Percentiles rank a stretch among this genome's conserved stretches.
Conservation (phyloP, 2,329 filamentous ascomycete genomes). For the Curvularia hawaiiensis region DNA sequence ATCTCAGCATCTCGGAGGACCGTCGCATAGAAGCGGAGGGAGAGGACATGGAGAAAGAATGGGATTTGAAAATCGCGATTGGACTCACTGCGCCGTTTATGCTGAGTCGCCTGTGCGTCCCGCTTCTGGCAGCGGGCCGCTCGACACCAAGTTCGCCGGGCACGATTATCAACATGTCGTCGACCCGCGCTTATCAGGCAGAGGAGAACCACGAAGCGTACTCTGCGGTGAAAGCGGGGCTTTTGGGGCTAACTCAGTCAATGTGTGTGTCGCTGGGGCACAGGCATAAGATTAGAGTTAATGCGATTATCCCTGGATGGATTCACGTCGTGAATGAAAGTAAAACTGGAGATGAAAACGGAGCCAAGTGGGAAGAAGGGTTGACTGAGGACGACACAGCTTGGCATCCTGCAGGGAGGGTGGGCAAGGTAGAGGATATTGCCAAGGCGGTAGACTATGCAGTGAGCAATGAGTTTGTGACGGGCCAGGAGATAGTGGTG, state of each 20-base stretch:
- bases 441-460: conserved; percentile 50
- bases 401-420: conserved; percentile 58
- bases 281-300: conserved; percentile 53
- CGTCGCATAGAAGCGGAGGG: conserved; percentile 38
- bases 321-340: conserved; percentile 56
- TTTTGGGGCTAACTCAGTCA: conserved; percentile 57
- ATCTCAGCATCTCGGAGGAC: conserved; percentile 31
- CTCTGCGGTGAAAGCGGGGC: conserved; percentile 56
- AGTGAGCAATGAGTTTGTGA: conserved; percentile 48
- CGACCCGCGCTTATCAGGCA: conserved; percentile 56
- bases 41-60: conserved; percentile 40
- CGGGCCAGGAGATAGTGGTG: conserved; percentile 53
- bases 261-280: conserved; percentile 55
- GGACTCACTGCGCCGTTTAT: conserved; percentile 44
- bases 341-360: conserved; percentile 49
- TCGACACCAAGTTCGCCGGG: conserved; percentile 31
- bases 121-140: conserved; percentile 29
- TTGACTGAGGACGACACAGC: conserved; percentile 52
- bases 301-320: conserved; percentile 59
- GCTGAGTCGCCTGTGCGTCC: conserved; percentile 39
- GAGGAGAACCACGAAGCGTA: conserved; percentile 59
- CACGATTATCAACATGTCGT: conserved; percentile 55
- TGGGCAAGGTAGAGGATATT: conserved; percentile 57
- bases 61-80: conserved; percentile 42
- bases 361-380: conserved; percentile 53